phyloP scores from a whole-genome alignment of 1,284 basidiomycete species.

The Inonotus hispidus region DNA sequence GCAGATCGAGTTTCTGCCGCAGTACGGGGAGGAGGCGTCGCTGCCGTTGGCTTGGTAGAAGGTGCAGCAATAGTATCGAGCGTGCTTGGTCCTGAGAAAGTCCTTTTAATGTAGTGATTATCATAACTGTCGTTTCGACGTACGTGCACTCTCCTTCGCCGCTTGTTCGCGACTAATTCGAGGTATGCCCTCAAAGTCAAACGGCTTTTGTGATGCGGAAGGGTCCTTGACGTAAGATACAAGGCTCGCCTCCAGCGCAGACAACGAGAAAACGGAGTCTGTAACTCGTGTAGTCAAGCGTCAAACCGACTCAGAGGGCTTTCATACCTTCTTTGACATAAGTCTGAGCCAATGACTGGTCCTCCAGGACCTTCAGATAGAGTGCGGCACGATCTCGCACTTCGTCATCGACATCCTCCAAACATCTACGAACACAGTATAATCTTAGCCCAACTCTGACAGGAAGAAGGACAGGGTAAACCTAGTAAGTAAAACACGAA shows the following conservation, averaged over 20 bases:
- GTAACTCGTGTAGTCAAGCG: neutral
- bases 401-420: constrained; percentile 99
- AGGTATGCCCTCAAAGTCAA: constrained; percentile 79
- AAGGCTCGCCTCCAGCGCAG: constrained; percentile 81
- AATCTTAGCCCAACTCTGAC: constrained; percentile 10
- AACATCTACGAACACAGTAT: constrained; percentile 53
- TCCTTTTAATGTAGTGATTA: constrained; percentile 13
- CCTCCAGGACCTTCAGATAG: constrained; percentile 83
- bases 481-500: constrained; percentile 82
- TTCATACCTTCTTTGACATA: constrained; percentile 87
- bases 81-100: constrained; percentile 64
- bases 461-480: constrained; percentile 25
- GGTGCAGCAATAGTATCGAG: constrained; percentile 78
- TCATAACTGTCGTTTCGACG: constrained; percentile 28
- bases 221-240: constrained; percentile 87
- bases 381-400: constrained; percentile 96
- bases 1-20: constrained; percentile 81
- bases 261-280: constrained; percentile 91
- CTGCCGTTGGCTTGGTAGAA: constrained; percentile 48
- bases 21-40: constrained; percentile 62
- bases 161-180: constrained; percentile 90
- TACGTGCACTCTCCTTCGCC: constrained; percentile 79
- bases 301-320: constrained; percentile 2
- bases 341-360: constrained; percentile 73
- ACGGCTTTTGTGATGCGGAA: constrained; percentile 58